Base-by-base conservation (phyloP, 352 stramenopile genomes). In the Globisporangium rhizosaccharum region DNA sequence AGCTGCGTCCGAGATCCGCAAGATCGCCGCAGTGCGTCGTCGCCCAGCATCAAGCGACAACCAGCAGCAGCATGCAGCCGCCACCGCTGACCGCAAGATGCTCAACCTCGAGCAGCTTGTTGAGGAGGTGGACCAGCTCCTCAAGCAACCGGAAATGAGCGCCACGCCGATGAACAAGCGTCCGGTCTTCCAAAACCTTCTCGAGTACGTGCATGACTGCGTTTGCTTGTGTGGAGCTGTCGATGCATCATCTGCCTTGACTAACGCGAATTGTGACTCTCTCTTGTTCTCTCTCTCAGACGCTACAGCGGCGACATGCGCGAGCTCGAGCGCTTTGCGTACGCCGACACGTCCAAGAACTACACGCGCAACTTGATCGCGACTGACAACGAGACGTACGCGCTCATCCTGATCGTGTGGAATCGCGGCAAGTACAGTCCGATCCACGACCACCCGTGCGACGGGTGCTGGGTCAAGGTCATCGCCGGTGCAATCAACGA, bases 341-440 rank as follows among this genome's bases (percentile, higher is more conserved):
- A 83, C 46, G 79, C 81, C 30, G 82, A 96, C 53, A 37, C 66
- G 7, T 80, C 70, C 5, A 88, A 88, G 53, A 85, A 92, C 46
- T 97, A 97, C 68, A 97, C 89, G 28, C 71, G 91, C 54, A 97
- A 97, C 66, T 63, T 97, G 8, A 84, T 97, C 61, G 75, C 85
- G 4, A 96, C 87, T 2, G 91, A 97, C 68, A 59, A 91, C 63
- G 68, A 90, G 66, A 89, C 75, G 6, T 98, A 94, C 71, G 92
- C 90, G n/a, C 75, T 97, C n/a, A 82, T 98, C 44, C 52, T 97
- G 36, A 70, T 98, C 30, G 96, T 94, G 68, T 98, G 92, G 92
- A 97, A 94, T 73, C 74, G 82, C 20, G 76, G 69, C 51, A 78
- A 79, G 72, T 80, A 78, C 68, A 74, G 76, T 30, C 85, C 82